A percentile compares a stretch with the other conserved stretches of the same genome.
Conservation (phyloP, 257 asterid genomes). For the Solanum etuberosum region DNA sequence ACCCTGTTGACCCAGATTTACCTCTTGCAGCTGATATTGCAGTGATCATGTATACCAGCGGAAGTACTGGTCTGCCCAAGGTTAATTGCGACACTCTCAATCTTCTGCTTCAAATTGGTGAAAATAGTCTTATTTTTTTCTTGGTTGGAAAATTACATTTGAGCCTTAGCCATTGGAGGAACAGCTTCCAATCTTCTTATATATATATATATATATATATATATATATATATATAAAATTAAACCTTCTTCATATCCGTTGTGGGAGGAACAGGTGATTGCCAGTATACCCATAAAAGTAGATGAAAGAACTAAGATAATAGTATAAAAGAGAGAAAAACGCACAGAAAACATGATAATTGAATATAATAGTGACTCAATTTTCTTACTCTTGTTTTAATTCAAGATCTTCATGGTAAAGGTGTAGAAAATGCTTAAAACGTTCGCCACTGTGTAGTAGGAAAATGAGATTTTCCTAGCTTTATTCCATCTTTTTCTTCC, state of each 20-base stretch:
- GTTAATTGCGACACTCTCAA: constrained; percentile 19
- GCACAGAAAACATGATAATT: background rate
- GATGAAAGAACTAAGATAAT: background rate
- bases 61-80: constrained; percentile 99
- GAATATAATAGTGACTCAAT: background rate
- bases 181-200: background rate
- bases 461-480: background rate
- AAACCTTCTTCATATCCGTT: background rate
- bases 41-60: constrained; percentile 98
- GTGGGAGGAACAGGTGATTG: background rate
- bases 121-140: background rate
- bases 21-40: constrained; percentile 89
- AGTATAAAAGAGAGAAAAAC: background rate
- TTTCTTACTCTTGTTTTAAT: background rate
- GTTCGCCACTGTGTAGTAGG: background rate
- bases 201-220: background rate
- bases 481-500: background rate
- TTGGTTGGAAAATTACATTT: background rate
- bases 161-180: background rate
- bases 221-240: too few species aligned
- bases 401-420: background rate
- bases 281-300: background rate
- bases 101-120: background rate
- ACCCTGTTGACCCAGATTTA: constrained; percentile 66
- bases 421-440: background rate